A percentile compares a stretch with the other conserved stretches of the same genome.
Conservation (phyloP, 768 basidiomycete species). For the Guyanaporus albipodus region DNA sequence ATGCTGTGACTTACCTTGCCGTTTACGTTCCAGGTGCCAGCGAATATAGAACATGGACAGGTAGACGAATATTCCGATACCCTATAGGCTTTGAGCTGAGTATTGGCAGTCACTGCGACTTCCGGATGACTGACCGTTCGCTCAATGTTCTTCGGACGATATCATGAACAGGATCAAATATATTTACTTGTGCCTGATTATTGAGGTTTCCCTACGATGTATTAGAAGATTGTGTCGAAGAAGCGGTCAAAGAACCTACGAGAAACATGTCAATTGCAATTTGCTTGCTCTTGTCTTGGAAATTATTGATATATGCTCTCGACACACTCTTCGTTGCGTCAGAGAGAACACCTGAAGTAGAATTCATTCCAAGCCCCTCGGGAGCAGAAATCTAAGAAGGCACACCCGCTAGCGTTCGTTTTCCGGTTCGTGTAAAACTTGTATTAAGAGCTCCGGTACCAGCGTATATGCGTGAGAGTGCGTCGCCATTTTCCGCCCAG, state of each 20-base stretch:
- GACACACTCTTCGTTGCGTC: slow-evolving; percentile 97
- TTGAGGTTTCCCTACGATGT: slow-evolving; percentile 82
- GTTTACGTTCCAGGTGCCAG: slow-evolving; percentile 96
- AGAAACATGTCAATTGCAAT: slow-evolving; percentile 93
- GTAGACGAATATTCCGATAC: slow-evolving; percentile 80
- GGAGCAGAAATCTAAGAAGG: neutral
- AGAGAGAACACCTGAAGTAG: slow-evolving; percentile 68
- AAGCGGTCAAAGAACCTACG: slow-evolving; percentile 42
- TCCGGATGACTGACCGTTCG: slow-evolving; percentile 47
- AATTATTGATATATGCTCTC: slow-evolving; percentile 96
- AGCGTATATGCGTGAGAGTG: slow-evolving; percentile 89
- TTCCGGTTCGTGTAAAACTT: slow-evolving; percentile 91
- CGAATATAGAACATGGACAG: slow-evolving; percentile 68
- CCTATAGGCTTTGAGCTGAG: slow-evolving; percentile 36
- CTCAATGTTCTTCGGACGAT: slow-evolving; percentile 69
- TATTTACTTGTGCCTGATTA: slow-evolving; percentile 80
- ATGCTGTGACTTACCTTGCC: slow-evolving; percentile 58
- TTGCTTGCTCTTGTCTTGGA: slow-evolving; percentile 94
- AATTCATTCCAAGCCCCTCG: neutral
- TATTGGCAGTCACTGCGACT: neutral
- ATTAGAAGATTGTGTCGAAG: slow-evolving; percentile 5
- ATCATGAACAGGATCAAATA: slow-evolving; percentile 93
- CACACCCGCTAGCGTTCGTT: slow-evolving; percentile 83
- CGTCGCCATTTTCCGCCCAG: slow-evolving; percentile 97
- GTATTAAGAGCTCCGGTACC: slow-evolving; percentile 94